These are phyloP conservation scores for Pleomassaria siparia DNA, from an alignment of 2,329 filamentous ascomycete genomes.

Conservation along the genomic window DNA sequence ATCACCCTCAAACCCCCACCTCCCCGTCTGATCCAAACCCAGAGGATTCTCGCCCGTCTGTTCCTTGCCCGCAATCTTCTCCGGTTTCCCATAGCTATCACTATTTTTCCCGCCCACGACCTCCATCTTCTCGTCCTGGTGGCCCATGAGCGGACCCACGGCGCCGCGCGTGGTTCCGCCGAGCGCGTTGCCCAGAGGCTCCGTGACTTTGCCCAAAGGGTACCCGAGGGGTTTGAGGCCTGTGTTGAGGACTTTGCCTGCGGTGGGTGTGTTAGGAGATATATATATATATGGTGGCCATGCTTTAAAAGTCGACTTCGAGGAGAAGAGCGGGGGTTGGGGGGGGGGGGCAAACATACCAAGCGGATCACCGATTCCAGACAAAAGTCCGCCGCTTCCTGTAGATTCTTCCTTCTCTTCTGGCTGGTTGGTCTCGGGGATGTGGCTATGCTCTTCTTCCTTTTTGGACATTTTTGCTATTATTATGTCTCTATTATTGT, in stretches of 20 bases:
- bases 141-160: slow-evolving; percentile 38
- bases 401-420: slow-evolving; percentile 23
- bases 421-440: slow-evolving; percentile 23
- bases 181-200: slow-evolving; percentile 38
- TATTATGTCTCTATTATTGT: background rate
- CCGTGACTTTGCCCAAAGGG: slow-evolving; percentile 41
- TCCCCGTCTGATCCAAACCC: slow-evolving; percentile 42
- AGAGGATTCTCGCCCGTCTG: slow-evolving; percentile 44
- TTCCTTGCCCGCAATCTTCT: slow-evolving; percentile 42
- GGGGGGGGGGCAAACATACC: slow-evolving; percentile 18
- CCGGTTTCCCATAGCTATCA: slow-evolving; percentile 40
- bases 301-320: slow-evolving; percentile 8
- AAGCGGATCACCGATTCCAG: slow-evolving; percentile 33
- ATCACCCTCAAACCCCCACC: slow-evolving; percentile 41
- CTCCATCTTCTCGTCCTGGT: slow-evolving; percentile 39
- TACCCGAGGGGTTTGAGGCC: slow-evolving; percentile 43
- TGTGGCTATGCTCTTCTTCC: slow-evolving; percentile 28
- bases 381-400: slow-evolving; percentile 30
- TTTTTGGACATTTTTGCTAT: slow-evolving; percentile 10
- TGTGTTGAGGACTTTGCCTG: slow-evolving; percentile 41
- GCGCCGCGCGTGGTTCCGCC: slow-evolving; percentile 41
- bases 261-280: background rate
- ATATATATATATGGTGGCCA: background rate
- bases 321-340: background rate
- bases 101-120: slow-evolving; percentile 44